Conservation (phyloP, 768 basidiomycete genomes). For the Suillus tomentosus region DNA sequence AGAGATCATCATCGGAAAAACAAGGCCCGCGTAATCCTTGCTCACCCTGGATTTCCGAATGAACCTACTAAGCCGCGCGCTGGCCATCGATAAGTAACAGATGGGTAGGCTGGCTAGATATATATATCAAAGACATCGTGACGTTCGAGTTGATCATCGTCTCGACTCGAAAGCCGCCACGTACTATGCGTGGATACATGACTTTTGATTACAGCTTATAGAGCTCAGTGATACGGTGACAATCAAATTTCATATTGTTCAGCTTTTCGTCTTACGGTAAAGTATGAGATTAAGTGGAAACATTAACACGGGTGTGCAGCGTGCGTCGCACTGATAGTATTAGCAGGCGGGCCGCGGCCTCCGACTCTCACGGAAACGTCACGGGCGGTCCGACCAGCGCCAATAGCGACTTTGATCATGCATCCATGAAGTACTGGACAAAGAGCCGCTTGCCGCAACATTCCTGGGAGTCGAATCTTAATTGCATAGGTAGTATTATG, state of each 20-base stretch:
- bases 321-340: not conserved
- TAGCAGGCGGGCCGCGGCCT: conserved; percentile 6
- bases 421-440: not conserved
- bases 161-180: not conserved
- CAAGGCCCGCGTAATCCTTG: conserved; percentile 2
- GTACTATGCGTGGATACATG: not conserved
- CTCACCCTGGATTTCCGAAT: not conserved
- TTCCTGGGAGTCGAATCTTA: not conserved
- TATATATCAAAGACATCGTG: not conserved
- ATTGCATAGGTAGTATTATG: not conserved
- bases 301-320: not conserved
- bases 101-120: not conserved
- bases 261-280: not conserved
- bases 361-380: conserved; percentile 18
- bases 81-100: not conserved
- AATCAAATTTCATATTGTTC: not conserved
- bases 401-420: not conserved
- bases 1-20: conserved; percentile 9
- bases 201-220: not conserved
- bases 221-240: not conserved
- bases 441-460: not conserved
- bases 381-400: conserved; percentile 5
- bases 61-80: too few relatives aligned
- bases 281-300: not conserved
- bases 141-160: not conserved